Evolutionary conservation across 306 rosid species (phyloP), one percentile per base, ranked within the genome.

Genomic region (Fragaria nilgerrensis): DNA sequence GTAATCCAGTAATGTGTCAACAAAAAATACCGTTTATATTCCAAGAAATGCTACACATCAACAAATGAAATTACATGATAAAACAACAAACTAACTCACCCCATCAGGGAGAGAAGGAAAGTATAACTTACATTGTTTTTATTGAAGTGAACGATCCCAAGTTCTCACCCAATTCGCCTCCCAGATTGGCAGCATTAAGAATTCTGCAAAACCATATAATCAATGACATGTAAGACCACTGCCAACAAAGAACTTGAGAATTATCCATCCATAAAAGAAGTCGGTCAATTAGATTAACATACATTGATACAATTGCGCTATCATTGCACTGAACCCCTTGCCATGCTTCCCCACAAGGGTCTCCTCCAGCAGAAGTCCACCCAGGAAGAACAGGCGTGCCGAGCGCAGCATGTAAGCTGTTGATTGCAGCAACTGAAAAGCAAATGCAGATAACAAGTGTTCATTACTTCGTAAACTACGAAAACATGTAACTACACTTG

Each of bases 331-430:
- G 83, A 78, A 94, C 87, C n/a, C 98, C 98, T 82, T 94, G 98
- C 98, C 97, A 94, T 16, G 75, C 86, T 73, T 94, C 89, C 59
- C 97, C 98, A 7, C 98, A 94, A 0, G 98, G 98, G 84, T 94
- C 98, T 79, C 96, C 97, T 8, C 80, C 98, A 77, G 75, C 78
- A 16, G 92, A 73, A 76, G 88, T 87, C 98, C 98, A 94, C 82
- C 94, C 93, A 43, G 97, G 96, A 77, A 94, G 89, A 84, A 67
- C 76, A 78, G 98, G 98, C 59, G 81, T 82, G 68, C 96, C 94
- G 78, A 92, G 83, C 47, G 98, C 81, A 69, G 81, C 78, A 77
- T 89, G 90, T 77, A 94, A 83, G 76, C 78, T 73, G 79, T 91
- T 90, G 50, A 94, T 92, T 29, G 96, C 98, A 83, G 90, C 88